Conservation (phyloP, 768 basidiomycete species). For the Tricholoma terreum region DNA sequence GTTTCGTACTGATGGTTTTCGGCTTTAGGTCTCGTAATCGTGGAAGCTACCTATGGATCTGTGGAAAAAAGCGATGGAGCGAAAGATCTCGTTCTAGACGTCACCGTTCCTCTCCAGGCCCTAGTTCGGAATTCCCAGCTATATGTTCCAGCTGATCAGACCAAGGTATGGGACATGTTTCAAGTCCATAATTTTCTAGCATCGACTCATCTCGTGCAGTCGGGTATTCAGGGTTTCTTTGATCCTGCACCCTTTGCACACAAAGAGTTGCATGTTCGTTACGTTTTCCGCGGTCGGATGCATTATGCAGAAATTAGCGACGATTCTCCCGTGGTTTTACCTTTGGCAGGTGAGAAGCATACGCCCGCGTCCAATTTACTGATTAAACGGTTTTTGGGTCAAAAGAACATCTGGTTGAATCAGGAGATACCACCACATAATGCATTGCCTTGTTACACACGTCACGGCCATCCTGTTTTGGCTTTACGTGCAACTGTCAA, state of each 20-base stretch:
- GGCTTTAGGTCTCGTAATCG: conserved; percentile 65
- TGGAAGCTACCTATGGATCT: conserved; percentile 72
- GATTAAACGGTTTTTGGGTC: neutral
- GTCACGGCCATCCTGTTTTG: neutral
- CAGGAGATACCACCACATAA: neutral
- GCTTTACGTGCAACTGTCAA: neutral
- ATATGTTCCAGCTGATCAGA: conserved; percentile 68
- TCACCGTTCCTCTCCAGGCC: conserved; percentile 79
- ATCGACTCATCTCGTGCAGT: conserved; percentile 33
- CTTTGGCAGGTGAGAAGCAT: conserved; percentile 60
- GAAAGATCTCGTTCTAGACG: conserved; percentile 63
- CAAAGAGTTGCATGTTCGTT: conserved; percentile 70
- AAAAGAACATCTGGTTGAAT: conserved; percentile 22
- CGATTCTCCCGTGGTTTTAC: conserved; percentile 65
- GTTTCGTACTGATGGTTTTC: conserved; percentile 14
- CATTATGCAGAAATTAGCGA: conserved; percentile 81
- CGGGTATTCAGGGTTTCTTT: conserved; percentile 81
- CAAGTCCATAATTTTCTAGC: conserved; percentile 5
- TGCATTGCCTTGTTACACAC: neutral
- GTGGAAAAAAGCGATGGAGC: conserved; percentile 46
- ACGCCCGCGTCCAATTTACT: conserved; percentile 2
- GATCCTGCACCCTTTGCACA: conserved; percentile 75
- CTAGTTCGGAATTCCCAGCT: conserved; percentile 77
- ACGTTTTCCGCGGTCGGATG: conserved; percentile 67
- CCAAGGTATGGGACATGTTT: conserved; percentile 53